These are phyloP conservation scores for Clonostachys byssicola DNA, from an alignment of 2,329 filamentous ascomycete genomes.

Conservation along the genomic window DNA sequence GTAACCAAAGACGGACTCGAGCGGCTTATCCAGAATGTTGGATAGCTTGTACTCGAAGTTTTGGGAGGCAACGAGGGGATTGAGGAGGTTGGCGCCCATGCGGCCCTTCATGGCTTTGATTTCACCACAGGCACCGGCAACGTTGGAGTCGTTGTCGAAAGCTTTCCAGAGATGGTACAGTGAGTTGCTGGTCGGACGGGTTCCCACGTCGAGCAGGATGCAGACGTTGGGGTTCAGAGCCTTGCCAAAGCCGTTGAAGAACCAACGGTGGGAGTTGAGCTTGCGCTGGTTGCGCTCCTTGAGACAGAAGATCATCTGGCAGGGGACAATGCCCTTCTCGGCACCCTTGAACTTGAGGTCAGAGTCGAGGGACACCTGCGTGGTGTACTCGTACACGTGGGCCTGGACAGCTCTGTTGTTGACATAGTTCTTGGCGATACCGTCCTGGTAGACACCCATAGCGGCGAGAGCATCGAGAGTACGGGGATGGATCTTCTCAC, in stretches of 20 bases:
- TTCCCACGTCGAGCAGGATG: slow-evolving; percentile 94
- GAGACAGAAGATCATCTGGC: slow-evolving; percentile 96
- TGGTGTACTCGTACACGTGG: slow-evolving; percentile 98
- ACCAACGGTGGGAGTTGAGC: slow-evolving; percentile 97
- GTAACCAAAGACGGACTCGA: slow-evolving; percentile 96
- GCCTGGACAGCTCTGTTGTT: slow-evolving; percentile 94
- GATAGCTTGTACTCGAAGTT: slow-evolving; percentile 99
- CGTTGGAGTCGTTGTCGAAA: slow-evolving; percentile 95
- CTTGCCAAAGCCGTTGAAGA: slow-evolving; percentile 96
- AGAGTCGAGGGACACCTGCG: slow-evolving; percentile 91
- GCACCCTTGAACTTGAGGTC: slow-evolving; percentile 98
- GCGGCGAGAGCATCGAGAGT: slow-evolving; percentile 92
- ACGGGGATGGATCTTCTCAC: slow-evolving; percentile 83
- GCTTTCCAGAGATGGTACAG: slow-evolving; percentile 99
- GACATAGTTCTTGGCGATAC: slow-evolving; percentile 97
- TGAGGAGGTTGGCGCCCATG: slow-evolving; percentile 76
- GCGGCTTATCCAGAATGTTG: slow-evolving; percentile 94
- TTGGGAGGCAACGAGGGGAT: slow-evolving; percentile 91
- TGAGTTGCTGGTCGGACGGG: slow-evolving; percentile 80
- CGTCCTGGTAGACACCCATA: slow-evolving; percentile 97
- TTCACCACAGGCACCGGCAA: slow-evolving; percentile 93
- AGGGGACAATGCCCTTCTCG: slow-evolving; percentile 97
- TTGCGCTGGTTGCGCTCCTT: slow-evolving; percentile 99
- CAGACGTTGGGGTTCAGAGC: slow-evolving; percentile 94
- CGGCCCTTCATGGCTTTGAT: slow-evolving; percentile 97